phyloP scores from a whole-genome alignment of 1,139 yeast species.

The Arxiozyma bovina region DNA sequence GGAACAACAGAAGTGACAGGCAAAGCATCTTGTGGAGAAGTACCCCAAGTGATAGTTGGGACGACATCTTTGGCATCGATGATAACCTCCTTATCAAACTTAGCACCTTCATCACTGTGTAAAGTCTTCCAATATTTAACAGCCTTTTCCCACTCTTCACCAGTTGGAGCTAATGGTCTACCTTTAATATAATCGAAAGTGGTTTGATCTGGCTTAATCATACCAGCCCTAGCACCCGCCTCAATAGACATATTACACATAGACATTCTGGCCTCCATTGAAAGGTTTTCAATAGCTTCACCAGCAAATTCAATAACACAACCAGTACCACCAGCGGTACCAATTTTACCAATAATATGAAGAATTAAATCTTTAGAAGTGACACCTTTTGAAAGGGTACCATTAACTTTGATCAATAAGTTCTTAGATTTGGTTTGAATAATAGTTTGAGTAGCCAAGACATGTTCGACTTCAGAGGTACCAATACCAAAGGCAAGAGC shows the following conservation, averaged over 20 bases:
- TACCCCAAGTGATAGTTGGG: constrained; percentile 99
- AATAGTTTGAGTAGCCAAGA: constrained; percentile 91
- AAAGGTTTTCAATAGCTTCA: constrained; percentile 75
- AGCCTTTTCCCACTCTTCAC: constrained; percentile 93
- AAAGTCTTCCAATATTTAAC: constrained; percentile 82
- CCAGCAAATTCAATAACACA: constrained; percentile 95
- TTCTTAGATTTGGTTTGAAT: constrained; percentile 92
- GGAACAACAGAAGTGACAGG: constrained; percentile 89
- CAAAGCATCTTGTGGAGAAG: constrained; percentile 96
- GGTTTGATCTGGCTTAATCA: constrained; percentile 89
- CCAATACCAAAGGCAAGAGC: constrained; percentile 99
- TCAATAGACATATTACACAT: constrained; percentile 98
- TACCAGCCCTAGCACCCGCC: constrained; percentile 99
- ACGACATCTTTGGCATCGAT: constrained; percentile 79
- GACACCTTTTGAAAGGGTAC: constrained; percentile 76
- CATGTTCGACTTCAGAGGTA: constrained; percentile 98
- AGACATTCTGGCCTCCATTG: constrained; percentile 99
- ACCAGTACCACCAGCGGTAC: constrained; percentile 99
- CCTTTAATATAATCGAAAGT: constrained; percentile 87
- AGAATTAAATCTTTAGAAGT: constrained; percentile 92
- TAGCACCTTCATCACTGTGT: constrained; percentile 80
- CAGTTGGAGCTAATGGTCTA: constrained; percentile 89
- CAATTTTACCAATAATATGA: constrained; percentile 92
- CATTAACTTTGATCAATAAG: constrained; percentile 81
- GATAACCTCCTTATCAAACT: constrained; percentile 73